Evolutionary conservation across 148 eudicot genomes (phyloP).

Genomic region (Vaccinium vitisidaea): DNA sequence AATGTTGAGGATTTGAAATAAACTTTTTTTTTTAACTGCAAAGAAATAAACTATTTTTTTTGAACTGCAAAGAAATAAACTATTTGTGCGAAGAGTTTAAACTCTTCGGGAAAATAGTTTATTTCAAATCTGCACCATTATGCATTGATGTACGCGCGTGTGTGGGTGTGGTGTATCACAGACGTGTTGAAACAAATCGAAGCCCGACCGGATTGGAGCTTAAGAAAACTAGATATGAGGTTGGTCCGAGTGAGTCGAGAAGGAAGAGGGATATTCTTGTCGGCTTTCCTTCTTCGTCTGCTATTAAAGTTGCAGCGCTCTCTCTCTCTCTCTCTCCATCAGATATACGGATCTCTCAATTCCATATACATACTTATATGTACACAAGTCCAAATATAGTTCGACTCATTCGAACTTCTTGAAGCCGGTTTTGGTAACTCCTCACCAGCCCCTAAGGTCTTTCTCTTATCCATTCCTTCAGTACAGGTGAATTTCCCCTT

Average conservation of each 20-base stretch:
- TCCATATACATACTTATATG: not conserved
- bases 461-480: not conserved
- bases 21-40: too few species aligned
- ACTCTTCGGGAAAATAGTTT: too few species aligned
- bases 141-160: too few species aligned
- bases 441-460: too few species aligned
- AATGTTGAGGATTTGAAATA: too few species aligned
- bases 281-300: not conserved
- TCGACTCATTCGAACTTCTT: not conserved
- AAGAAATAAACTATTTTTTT: too few species aligned
- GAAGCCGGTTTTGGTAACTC: not conserved
- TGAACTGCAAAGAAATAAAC: too few species aligned
- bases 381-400: not conserved
- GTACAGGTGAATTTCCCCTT: not conserved
- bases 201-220: not conserved
- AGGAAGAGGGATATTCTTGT: not conserved
- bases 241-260: not conserved
- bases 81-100: too few species aligned
- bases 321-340: not conserved
- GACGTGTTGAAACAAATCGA: too few species aligned
- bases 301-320: not conserved
- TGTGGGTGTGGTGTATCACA: too few species aligned
- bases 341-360: not conserved
- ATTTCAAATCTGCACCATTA: too few species aligned
- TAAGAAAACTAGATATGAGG: not conserved